Evolutionary conservation across 441 rosid genomes (phyloP).

Genomic region (Jatropha multifida): DNA sequence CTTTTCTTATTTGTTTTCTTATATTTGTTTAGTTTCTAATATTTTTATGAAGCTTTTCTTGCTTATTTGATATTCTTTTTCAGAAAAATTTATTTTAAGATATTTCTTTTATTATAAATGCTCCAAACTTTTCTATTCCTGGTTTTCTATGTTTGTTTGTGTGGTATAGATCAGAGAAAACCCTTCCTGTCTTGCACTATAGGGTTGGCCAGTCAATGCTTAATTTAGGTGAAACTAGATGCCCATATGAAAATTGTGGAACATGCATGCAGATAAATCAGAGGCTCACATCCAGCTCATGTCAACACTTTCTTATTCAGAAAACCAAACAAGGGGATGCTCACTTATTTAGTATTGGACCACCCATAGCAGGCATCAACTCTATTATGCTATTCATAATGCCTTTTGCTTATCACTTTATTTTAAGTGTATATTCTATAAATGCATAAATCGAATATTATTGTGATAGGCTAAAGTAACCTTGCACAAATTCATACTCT

Average conservation of each 20-base stretch:
- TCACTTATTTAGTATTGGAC: too few relatives aligned
- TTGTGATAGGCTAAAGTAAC: too few relatives aligned
- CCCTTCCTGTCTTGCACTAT: too few relatives aligned
- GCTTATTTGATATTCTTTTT: not conserved
- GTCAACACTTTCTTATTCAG: not conserved
- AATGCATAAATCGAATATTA: too few relatives aligned
- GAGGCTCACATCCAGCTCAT: not conserved
- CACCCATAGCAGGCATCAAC: too few relatives aligned
- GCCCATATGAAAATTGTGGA: not conserved
- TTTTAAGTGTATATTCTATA: too few relatives aligned
- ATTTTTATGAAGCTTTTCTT: not conserved
- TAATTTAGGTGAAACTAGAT: not conserved
- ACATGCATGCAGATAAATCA: not conserved
- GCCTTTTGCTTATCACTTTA: too few relatives aligned
- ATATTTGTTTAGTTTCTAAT: not conserved
- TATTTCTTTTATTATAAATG: not conserved
- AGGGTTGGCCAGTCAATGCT: not conserved
- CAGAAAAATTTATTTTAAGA: not conserved
- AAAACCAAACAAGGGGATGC: not conserved
- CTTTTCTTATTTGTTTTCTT: not conserved
- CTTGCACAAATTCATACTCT: too few relatives aligned
- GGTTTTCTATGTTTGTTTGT: not conserved
- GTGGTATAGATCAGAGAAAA: not conserved
- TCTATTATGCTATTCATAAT: too few relatives aligned
- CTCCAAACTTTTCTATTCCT: not conserved